A percentile compares a stretch with the other conserved stretches of the same genome.
phyloP scores from a whole-genome alignment of 805 yeast genomes.

The Ogataea thermomethanolica region DNA sequence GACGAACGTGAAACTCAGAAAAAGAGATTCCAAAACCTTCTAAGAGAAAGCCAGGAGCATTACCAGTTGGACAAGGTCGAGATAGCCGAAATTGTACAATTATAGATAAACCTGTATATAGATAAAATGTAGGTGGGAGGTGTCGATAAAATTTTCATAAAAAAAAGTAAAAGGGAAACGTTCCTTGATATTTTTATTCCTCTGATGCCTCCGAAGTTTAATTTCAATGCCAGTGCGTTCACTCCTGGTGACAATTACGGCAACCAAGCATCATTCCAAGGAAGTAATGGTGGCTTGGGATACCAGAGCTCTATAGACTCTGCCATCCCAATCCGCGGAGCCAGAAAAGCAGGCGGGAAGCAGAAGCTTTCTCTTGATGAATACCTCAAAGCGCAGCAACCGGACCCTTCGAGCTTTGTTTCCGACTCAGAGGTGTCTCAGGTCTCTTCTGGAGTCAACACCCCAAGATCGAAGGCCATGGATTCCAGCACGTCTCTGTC shows the following conservation, averaged over 20 bases:
- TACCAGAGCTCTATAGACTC: slow-evolving; percentile 1
- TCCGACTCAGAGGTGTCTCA: slow-evolving; percentile 25
- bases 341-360: slow-evolving; percentile 15
- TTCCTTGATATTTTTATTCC: slow-evolving; percentile 2
- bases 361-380: slow-evolving; percentile 45
- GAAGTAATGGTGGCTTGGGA: slow-evolving; percentile 18
- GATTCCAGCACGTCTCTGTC: slow-evolving; percentile 68
- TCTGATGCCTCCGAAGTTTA: slow-evolving; percentile 41
- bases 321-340: slow-evolving; percentile 12
- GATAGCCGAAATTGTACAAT: slow-evolving; percentile 15
- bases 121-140: slow-evolving; percentile 3
- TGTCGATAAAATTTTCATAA: slow-evolving; percentile 9
- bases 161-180: slow-evolving; percentile 9
- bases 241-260: slow-evolving; percentile 23
- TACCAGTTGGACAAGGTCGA: slow-evolving; percentile 17
- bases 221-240: slow-evolving; percentile 33
- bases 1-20: slow-evolving; percentile 6
- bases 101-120: slow-evolving; percentile 3
- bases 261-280: slow-evolving; percentile 18
- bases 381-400: slow-evolving; percentile 45
- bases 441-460: slow-evolving; percentile 30
- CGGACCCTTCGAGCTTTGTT: slow-evolving; percentile 17
- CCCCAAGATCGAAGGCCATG: slow-evolving; percentile 27
- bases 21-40: slow-evolving; percentile 9
- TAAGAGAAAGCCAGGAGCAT: slow-evolving; percentile 9